Base-by-base conservation (phyloP, 345 rosid genomes). In the Noccaea caerulescens region DNA sequence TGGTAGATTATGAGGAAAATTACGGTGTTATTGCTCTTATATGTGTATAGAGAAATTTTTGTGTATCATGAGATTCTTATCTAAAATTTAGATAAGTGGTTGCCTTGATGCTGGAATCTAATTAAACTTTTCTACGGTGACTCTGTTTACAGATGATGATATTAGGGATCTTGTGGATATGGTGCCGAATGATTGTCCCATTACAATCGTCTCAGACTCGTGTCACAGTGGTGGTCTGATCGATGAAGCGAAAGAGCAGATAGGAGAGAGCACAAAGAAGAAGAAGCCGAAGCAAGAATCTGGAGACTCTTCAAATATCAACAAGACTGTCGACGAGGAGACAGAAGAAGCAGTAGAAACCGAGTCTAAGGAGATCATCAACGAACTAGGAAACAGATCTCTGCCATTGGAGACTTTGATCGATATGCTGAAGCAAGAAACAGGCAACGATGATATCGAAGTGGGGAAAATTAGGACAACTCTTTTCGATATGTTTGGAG, bases 151-250 rank as follows among this genome's bases (percentile, higher is more conserved):
- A 93, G 98, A 93, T 80, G 97, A 90, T 78, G 98, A 93, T 78
- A 82, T 93, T 84, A 87, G 92, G 84, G 98, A 87, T 6, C 84
- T 84, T 42, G 97, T 93, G 64, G 97, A 93, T 57, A 71, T 72
- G 70, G 82, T 81, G 33, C 96, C 92, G 0, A 69, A 76, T 20
- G 96, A 89, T 41, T 85, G 89, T 58, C 79, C 80, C 53, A 63
- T 93, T 44, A 90, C 98, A 14, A 75, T 93, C 53, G 84, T 90
- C 10, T 90, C 97, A 3, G 98, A 93, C 73, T 88, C 98, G 43
- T 90, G 97, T 72, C 93, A 93, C 60, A 90, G 98, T 41, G 98
- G 97, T 0, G 98, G 97, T 41, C 91, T 93, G 41, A 90, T 93
- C 34, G 97, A 88, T 57, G 88, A 86, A 71, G 85, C 97, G 59